A percentile compares a stretch with the other conserved stretches of the same genome.
phyloP scores from a whole-genome alignment of 2,329 filamentous ascomycete genomes.

The Xylariaceae sp. region DNA sequence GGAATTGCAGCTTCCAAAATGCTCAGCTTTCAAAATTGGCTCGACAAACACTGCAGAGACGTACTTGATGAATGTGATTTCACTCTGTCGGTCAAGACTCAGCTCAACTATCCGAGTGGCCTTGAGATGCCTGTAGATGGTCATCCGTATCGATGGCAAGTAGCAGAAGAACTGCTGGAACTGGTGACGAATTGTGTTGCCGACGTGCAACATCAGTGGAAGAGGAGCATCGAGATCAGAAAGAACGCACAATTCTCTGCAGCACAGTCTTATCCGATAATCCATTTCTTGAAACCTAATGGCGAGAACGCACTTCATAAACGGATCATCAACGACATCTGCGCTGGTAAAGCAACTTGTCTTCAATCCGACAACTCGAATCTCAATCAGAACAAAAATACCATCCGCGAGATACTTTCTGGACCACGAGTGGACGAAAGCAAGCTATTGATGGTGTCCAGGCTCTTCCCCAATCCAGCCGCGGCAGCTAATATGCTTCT shows the following conservation, averaged over 20 bases:
- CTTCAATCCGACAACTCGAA: constrained; percentile 15
- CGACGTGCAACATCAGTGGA: constrained; percentile 37
- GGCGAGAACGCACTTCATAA: constrained; percentile 44
- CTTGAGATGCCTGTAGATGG: constrained; percentile 48
- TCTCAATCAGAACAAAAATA: neutral
- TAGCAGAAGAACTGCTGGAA: constrained; percentile 40
- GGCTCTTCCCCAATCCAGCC: constrained; percentile 33
- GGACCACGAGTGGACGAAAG: constrained; percentile 19
- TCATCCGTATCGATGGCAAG: constrained; percentile 51
- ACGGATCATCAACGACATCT: constrained; percentile 42
- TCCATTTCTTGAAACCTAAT: constrained; percentile 52
- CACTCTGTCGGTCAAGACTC: constrained; percentile 51
- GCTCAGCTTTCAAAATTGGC: constrained; percentile 49
- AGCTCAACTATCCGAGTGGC: constrained; percentile 58
- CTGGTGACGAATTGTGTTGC: constrained; percentile 39
- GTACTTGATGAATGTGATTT: constrained; percentile 64
- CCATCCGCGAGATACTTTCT: constrained; percentile 24
- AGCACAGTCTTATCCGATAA: constrained; percentile 48
- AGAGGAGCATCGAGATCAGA: constrained; percentile 44
- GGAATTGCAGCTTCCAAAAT: constrained; percentile 43
- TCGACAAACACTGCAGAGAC: constrained; percentile 53
- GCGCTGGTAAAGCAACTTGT: constrained; percentile 27
- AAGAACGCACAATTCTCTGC: constrained; percentile 22
- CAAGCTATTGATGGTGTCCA: constrained; percentile 16
- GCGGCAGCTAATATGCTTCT: constrained; percentile 40